A percentile compares a stretch with the other conserved stretches of the same genome.
Conservation (phyloP, 306 rosid genomes). For the Lathyrus tuberosus region DNA sequence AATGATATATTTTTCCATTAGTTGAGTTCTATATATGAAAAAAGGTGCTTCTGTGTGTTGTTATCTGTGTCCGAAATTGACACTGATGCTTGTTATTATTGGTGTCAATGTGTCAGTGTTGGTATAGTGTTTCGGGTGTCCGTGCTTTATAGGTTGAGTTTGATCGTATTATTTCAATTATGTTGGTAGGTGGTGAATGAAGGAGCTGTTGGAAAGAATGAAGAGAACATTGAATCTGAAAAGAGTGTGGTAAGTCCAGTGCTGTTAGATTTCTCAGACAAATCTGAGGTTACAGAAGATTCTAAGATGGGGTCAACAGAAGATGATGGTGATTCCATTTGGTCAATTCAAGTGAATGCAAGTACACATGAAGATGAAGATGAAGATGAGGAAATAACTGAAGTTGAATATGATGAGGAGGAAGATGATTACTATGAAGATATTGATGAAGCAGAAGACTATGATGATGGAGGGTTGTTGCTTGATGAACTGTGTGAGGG, state of each 20-base stretch:
- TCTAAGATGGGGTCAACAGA: conserved; percentile 49
- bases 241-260: conserved; percentile 64
- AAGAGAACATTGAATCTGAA: conserved; percentile 56
- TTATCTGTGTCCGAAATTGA: too few species aligned
- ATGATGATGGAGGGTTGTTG: conserved; percentile 40
- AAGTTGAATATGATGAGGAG: conserved; percentile 12
- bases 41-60: too few species aligned
- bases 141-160: background rate
- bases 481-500: conserved; percentile 76
- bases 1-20: too few species aligned
- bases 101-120: too few species aligned
- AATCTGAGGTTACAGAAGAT: conserved; percentile 54
- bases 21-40: too few species aligned
- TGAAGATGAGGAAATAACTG: conserved; percentile 50
- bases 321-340: conserved; percentile 77
- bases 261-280: conserved; percentile 81
- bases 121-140: too few species aligned
- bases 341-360: conserved; percentile 92
- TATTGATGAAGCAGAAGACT: conserved; percentile 38
- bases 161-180: conserved; percentile 9
- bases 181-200: conserved; percentile 47
- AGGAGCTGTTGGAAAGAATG: conserved; percentile 47
- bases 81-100: too few species aligned
- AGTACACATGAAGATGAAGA: conserved; percentile 66
- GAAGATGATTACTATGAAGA: conserved; percentile 34